A percentile compares a stretch with the other conserved stretches of the same genome.
These are phyloP conservation scores for Gaertneriomyces sp. DNA, from an alignment of 192 early-diverging fungal species.

Conservation along the genomic window DNA sequence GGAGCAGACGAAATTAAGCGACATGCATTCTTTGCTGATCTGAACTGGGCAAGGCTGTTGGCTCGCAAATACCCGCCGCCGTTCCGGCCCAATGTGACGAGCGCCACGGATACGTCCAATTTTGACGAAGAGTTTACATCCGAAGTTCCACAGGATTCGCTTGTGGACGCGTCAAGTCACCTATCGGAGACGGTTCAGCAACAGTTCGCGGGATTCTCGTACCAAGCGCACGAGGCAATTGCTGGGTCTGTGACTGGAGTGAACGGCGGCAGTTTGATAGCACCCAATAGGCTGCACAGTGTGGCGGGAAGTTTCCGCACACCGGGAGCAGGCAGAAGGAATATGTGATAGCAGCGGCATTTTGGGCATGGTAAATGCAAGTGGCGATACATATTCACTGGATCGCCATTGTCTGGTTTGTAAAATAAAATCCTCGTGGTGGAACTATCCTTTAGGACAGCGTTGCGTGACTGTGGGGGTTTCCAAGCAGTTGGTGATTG, in stretches of 20 bases:
- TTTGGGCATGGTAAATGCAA: too few relatives aligned
- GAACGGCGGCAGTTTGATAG: conserved; percentile 25
- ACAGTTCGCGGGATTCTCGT: conserved; percentile 95
- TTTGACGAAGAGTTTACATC: conserved; percentile 98
- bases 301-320: conserved; percentile 16
- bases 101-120: conserved; percentile 90
- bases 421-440: too few relatives aligned
- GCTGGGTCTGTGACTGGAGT: conserved; percentile 23
- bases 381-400: too few relatives aligned
- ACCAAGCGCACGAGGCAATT: conserved; percentile 38
- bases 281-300: conserved; percentile 19
- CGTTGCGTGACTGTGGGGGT: too few relatives aligned
- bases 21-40: conserved; percentile 82
- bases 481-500: too few relatives aligned
- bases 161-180: conserved; percentile 68
- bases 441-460: too few relatives aligned
- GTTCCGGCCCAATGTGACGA: conserved; percentile 34
- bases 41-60: conserved; percentile 86
- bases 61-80: conserved; percentile 83
- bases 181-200: conserved; percentile 86
- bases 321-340: conserved; percentile 17
- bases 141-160: conserved; percentile 86
- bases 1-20: conserved; percentile 89
- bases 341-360: conserved; percentile 2
- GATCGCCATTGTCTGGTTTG: too few relatives aligned